Evolutionary conservation across 2,329 filamentous ascomycete genomes (phyloP).

Genomic region (Fusarium abutilonis): DNA sequence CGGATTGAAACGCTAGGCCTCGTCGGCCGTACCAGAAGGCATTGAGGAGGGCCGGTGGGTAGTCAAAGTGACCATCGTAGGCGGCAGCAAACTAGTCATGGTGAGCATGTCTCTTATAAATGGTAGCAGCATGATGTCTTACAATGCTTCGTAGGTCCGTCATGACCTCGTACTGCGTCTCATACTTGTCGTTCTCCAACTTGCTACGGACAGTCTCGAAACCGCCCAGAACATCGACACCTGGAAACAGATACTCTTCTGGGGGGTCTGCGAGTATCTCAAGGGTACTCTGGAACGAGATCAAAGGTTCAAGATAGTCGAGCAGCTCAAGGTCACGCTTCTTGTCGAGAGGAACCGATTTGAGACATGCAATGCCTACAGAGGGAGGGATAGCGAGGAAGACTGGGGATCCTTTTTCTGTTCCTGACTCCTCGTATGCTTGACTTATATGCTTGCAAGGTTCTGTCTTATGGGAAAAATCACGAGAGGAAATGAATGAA

Average conservation of each 20-base stretch:
- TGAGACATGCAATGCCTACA: constrained; percentile 39
- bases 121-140: constrained; percentile 3
- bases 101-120: neutral
- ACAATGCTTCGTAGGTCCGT: constrained; percentile 39
- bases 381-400: constrained; percentile 34
- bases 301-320: constrained; percentile 34
- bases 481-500: constrained; percentile 26
- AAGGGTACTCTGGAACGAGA: constrained; percentile 40
- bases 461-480: constrained; percentile 17
- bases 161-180: constrained; percentile 42
- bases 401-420: constrained; percentile 10
- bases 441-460: constrained; percentile 37
- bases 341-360: constrained; percentile 42
- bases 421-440: constrained; percentile 23
- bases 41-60: constrained; percentile 39
- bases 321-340: constrained; percentile 39
- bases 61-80: constrained; percentile 42
- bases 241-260: constrained; percentile 37
- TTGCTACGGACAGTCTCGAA: constrained; percentile 31
- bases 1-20: constrained; percentile 29
- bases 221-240: constrained; percentile 39
- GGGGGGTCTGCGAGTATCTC: constrained; percentile 40
- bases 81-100: constrained; percentile 32
- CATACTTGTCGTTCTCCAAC: constrained; percentile 32
- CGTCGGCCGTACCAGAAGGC: constrained; percentile 29